Evolutionary conservation across 75 land plant species (phyloP).

Genomic region (Gnetum montanum): DNA sequence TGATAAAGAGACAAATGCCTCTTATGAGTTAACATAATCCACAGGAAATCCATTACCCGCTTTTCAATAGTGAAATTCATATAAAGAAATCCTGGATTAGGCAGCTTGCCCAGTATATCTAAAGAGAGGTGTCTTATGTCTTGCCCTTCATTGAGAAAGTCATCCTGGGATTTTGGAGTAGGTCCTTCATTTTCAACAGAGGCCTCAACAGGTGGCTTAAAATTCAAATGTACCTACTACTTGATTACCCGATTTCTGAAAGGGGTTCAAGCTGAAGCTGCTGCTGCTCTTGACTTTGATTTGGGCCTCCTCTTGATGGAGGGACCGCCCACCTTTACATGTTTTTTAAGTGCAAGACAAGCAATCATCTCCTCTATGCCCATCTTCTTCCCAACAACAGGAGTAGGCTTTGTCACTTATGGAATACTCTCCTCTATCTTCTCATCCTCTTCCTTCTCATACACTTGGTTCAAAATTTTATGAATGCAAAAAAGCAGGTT

Average conservation of each 20-base stretch:
- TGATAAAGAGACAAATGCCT: neutral
- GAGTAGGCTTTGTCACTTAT: too few relatives aligned
- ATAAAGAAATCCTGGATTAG: conserved; percentile 60
- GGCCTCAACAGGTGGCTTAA: conserved; percentile 28
- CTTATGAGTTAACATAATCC: neutral
- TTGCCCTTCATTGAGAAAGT: conserved; percentile 51
- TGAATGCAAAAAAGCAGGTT: too few relatives aligned
- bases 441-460: too few relatives aligned
- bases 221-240: conserved; percentile 43
- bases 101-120: conserved; percentile 30
- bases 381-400: conserved; percentile 29
- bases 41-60: conserved; percentile 34
- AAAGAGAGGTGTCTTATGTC: conserved; percentile 45
- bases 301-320: conserved; percentile 16
- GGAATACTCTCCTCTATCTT: too few relatives aligned
- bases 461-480: too few relatives aligned
- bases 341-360: conserved; percentile 10
- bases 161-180: conserved; percentile 40
- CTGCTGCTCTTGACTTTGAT: neutral
- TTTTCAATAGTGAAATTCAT: conserved; percentile 79
- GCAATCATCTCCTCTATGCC: conserved; percentile 16
- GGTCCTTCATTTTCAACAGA: neutral
- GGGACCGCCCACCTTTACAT: conserved; percentile 12
- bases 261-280: conserved; percentile 43
- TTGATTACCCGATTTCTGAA: conserved; percentile 62